Percentiles rank a stretch among this genome's conserved stretches.
These are phyloP conservation scores for Papiliotrema fonsecae DNA, from an alignment of 1,284 basidiomycete genomes.

Conservation along the genomic window DNA sequence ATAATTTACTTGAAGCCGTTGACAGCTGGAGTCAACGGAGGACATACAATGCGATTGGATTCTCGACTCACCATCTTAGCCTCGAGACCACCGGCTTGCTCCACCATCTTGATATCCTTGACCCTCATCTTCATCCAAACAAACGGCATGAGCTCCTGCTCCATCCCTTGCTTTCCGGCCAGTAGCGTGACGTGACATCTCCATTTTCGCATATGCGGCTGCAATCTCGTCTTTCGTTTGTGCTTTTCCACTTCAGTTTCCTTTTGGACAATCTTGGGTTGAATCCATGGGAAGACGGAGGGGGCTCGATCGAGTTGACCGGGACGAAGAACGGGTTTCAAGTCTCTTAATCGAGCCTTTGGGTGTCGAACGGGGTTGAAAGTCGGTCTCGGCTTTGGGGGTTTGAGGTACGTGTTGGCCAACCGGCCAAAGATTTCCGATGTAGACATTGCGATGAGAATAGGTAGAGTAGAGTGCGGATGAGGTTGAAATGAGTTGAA, in stretches of 20 bases:
- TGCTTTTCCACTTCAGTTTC: neutral
- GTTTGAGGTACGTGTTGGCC: neutral
- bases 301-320: neutral
- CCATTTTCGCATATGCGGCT: neutral
- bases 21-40: constrained; percentile 29
- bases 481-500: neutral
- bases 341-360: neutral
- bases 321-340: neutral
- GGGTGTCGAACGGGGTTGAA: neutral
- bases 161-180: neutral
- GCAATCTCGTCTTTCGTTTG: neutral
- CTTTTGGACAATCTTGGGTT: neutral
- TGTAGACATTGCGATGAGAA: neutral
- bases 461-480: neutral
- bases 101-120: constrained; percentile 34
- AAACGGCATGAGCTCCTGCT: constrained; percentile 9
- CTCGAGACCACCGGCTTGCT: constrained; percentile 47
- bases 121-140: constrained; percentile 39
- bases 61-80: constrained; percentile 39
- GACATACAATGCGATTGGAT: neutral
- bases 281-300: neutral
- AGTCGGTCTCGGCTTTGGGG: neutral
- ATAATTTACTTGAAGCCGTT: constrained; percentile 34
- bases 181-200: constrained; percentile 1
- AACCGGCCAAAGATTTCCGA: neutral